Conservation (phyloP, 192 early-diverging fungal genomes). For the Backusella australiensis region DNA sequence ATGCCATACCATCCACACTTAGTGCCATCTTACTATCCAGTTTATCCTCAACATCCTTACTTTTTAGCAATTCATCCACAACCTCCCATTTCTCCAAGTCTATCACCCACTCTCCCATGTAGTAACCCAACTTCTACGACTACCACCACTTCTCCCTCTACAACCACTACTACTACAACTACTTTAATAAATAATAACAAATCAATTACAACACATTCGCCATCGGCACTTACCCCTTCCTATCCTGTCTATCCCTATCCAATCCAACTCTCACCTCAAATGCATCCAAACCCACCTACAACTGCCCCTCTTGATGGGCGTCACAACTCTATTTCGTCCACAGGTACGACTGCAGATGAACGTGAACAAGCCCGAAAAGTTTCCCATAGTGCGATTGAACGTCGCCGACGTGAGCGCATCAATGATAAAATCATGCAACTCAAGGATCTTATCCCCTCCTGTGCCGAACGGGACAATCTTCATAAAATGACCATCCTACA, state of each 20-base stretch:
- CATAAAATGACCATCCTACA: slow-evolving; percentile 74
- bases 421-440: slow-evolving; percentile 81
- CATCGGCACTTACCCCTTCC: neutral
- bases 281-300: neutral
- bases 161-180: neutral
- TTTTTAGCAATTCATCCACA: slow-evolving; percentile 9
- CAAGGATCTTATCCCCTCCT: slow-evolving; percentile 69
- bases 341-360: slow-evolving; percentile 37
- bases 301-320: neutral
- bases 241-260: slow-evolving; percentile 9
- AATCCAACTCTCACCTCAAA: slow-evolving; percentile 9
- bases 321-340: slow-evolving; percentile 8
- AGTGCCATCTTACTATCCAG: slow-evolving; percentile 18
- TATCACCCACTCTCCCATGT: slow-evolving; percentile 9
- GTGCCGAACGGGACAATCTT: slow-evolving; percentile 59
- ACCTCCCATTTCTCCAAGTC: slow-evolving; percentile 9
- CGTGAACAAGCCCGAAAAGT: slow-evolving; percentile 74
- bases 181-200: neutral
- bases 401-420: slow-evolving; percentile 79
- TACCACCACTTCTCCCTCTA: neutral
- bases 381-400: slow-evolving; percentile 83
- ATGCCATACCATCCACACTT: slow-evolving; percentile 15
- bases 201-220: neutral
- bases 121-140: neutral
- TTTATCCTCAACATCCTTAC: slow-evolving; percentile 16